Conservation (phyloP, 805 yeast species). For the Wickerhamomyces ciferrii region DNA sequence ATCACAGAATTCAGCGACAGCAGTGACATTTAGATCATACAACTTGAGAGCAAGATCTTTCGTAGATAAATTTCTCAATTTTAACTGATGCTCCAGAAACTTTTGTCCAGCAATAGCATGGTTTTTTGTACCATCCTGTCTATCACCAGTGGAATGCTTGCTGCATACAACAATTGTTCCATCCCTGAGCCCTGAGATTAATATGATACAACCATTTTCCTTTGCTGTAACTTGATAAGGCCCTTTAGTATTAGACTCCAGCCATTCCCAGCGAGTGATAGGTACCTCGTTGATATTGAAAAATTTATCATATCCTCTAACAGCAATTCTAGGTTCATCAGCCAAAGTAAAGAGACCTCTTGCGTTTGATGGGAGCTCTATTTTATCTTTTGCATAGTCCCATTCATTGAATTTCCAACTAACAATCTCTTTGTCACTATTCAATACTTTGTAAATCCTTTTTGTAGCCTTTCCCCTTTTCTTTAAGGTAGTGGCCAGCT, state of each 20-base stretch:
- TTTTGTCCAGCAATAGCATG: slow-evolving; percentile 74
- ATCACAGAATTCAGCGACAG: slow-evolving; percentile 90
- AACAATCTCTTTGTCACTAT: slow-evolving; percentile 20
- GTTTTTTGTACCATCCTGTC: slow-evolving; percentile 47
- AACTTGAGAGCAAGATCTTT: slow-evolving; percentile 53
- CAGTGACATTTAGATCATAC: slow-evolving; percentile 55
- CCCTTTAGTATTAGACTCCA: slow-evolving; percentile 51
- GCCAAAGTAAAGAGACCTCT: slow-evolving; percentile 72
- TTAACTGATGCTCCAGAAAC: slow-evolving; percentile 52
- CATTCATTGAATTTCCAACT: slow-evolving; percentile 89
- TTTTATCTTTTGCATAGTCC: slow-evolving; percentile 63
- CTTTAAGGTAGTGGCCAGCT: slow-evolving; percentile 6
- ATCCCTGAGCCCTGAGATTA: slow-evolving; percentile 69
- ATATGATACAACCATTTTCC: slow-evolving; percentile 91
- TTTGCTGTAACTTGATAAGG: slow-evolving; percentile 81
- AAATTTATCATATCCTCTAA: slow-evolving; percentile 92
- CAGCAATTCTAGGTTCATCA: slow-evolving; percentile 42
- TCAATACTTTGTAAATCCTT: slow-evolving; percentile 21
- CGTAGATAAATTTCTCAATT: slow-evolving; percentile 29
- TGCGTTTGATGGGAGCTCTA: slow-evolving; percentile 64
- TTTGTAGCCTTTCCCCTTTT: slow-evolving; percentile 28
- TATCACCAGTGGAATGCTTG: slow-evolving; percentile 79
- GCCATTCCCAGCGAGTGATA: slow-evolving; percentile 41
- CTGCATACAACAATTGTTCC: slow-evolving; percentile 85
- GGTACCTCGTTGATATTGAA: slow-evolving; percentile 72